Evolutionary conservation across 2,329 filamentous ascomycete species (phyloP).

Genomic region (Aureobasidium leucospermi): DNA sequence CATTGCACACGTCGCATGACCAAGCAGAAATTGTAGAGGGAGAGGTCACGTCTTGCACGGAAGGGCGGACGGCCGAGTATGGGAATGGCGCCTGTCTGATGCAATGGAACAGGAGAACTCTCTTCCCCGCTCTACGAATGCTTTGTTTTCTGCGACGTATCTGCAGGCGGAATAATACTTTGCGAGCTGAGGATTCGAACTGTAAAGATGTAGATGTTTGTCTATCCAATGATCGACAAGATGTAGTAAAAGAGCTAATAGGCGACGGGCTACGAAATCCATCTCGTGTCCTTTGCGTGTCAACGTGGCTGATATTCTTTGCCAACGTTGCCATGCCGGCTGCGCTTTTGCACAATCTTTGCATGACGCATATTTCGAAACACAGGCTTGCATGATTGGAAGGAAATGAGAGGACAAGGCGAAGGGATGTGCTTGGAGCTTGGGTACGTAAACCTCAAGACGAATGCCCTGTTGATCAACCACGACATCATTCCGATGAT

Average conservation of each 20-base stretch:
- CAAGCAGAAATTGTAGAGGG: neutral
- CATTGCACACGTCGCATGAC: conserved; percentile 1
- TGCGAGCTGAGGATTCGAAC: neutral
- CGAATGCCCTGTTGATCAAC: conserved; percentile 7
- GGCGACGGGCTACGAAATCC: neutral
- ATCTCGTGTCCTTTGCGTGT: neutral
- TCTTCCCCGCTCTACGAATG: neutral
- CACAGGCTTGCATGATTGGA: neutral
- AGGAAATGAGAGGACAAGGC: neutral
- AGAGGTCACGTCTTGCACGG: neutral
- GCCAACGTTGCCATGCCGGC: neutral
- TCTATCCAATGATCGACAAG: neutral
- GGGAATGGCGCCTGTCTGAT: conserved; percentile 3
- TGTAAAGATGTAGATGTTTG: neutral
- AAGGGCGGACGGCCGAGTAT: neutral
- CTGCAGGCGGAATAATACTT: neutral
- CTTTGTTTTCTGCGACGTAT: neutral
- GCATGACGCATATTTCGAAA: conserved; percentile 8
- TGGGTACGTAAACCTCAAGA: neutral
- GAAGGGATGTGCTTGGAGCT: neutral
- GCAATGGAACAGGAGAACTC: conserved; percentile 1
- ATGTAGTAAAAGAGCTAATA: neutral
- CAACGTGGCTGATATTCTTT: neutral
- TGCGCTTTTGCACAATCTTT: neutral
- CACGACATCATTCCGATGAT: conserved; percentile 11